Evolutionary conservation across 805 yeast genomes (phyloP).

Genomic region (Dipodascopsis tothii): DNA sequence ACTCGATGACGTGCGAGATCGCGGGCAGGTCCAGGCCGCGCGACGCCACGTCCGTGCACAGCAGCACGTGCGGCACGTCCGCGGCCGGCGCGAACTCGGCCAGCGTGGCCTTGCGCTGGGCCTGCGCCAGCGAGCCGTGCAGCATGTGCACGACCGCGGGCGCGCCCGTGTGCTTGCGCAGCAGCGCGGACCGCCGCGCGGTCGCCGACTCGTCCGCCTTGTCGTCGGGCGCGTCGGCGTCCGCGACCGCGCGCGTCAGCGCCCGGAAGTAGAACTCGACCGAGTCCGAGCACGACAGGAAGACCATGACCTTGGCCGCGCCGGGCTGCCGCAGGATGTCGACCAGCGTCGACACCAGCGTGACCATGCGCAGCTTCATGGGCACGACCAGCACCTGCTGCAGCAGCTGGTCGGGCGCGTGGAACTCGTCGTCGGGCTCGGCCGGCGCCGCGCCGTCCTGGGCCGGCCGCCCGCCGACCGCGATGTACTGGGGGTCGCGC

Average conservation of each 20-base stretch:
- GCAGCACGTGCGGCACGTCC: slow-evolving; percentile 47
- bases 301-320: slow-evolving; percentile 48
- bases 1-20: slow-evolving; percentile 79
- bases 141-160: slow-evolving; percentile 54
- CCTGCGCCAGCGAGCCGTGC: slow-evolving; percentile 89
- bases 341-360: slow-evolving; percentile 61
- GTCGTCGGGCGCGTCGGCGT: slow-evolving; percentile 31
- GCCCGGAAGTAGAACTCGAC: slow-evolving; percentile 85
- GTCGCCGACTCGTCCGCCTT: slow-evolving; percentile 26
- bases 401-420: slow-evolving; percentile 84
- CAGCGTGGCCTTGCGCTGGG: slow-evolving; percentile 69
- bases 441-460: background rate
- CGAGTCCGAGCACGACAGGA: slow-evolving; percentile 91
- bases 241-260: slow-evolving; percentile 42
- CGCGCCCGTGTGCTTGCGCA: slow-evolving; percentile 1
- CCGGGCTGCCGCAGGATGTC: slow-evolving; percentile 36
- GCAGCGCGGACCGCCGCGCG: slow-evolving; percentile 18
- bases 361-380: slow-evolving; percentile 80
- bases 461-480: background rate
- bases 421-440: slow-evolving; percentile 16
- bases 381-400: slow-evolving; percentile 83
- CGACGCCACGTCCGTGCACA: slow-evolving; percentile 97
- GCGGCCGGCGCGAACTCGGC: slow-evolving; percentile 42
- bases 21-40: slow-evolving; percentile 91
- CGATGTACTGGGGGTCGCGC: slow-evolving; percentile 54